Conservation (phyloP, 169 alveolate species). For the Plasmodium yoelii region DNA sequence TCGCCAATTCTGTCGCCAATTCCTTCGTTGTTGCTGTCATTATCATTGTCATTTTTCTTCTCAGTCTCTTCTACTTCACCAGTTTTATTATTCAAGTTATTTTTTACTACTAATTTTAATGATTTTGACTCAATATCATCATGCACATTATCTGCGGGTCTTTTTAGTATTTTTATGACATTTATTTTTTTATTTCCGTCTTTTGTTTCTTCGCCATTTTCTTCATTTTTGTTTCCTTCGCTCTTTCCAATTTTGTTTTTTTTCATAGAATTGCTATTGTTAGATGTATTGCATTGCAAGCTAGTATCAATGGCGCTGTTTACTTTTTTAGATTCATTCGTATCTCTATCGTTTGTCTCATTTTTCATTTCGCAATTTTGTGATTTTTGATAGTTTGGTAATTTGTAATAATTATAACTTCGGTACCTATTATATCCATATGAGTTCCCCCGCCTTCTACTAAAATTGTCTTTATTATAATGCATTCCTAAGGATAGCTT, state of each 20-base stretch:
- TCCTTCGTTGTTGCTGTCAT: neutral
- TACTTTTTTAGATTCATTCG: neutral
- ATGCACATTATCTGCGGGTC: constrained; percentile 28
- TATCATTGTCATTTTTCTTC: neutral
- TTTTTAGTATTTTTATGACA: constrained; percentile 35
- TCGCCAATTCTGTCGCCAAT: neutral
- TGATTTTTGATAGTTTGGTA: constrained; percentile 9
- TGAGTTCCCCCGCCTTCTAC: constrained; percentile 18
- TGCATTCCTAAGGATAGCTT: constrained; percentile 24
- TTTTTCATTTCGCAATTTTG: neutral
- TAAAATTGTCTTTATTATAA: constrained; percentile 8
- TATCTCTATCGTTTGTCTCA: neutral
- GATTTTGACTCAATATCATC: neutral
- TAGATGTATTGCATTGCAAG: neutral
- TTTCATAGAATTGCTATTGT: neutral
- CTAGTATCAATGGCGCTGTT: neutral
- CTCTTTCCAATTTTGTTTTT: neutral
- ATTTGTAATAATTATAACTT: constrained; percentile 23
- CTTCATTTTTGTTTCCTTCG: neutral
- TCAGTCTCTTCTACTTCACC: neutral
- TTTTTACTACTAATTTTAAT: neutral
- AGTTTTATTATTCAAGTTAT: neutral
- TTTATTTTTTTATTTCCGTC: constrained; percentile 14
- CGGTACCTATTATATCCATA: constrained; percentile 31
- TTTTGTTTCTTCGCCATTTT: constrained; percentile 10